Evolutionary conservation across 2,329 filamentous ascomycete species (phyloP), one percentile per base, ranked within the genome.

Genomic region (Juglanconis juglandina): DNA sequence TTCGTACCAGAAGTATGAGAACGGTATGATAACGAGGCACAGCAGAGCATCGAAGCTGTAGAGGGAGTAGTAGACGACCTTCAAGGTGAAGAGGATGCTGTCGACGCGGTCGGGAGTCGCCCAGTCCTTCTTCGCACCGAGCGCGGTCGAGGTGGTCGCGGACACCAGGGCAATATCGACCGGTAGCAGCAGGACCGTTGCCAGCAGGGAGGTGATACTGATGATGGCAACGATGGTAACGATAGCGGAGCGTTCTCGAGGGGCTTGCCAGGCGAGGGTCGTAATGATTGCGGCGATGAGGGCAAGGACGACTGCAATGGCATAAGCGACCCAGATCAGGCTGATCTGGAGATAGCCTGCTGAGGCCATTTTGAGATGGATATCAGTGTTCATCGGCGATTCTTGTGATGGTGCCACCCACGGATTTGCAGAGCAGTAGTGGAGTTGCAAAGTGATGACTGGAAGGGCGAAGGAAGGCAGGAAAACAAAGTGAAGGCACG

Each of bases 1-100:
- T 73, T 99, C 95, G 70, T 96, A 95, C 87, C 90, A 97, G 73
- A 99, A 99, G 78, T 99, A 99, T 52, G 93, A 89, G 71, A 99
- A 99, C 0, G 95, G 95, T 24, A 98, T 89, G 49, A 96, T 84
- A 17, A 98, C 73, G 50, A 99, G 80, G 70, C 95, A 99, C 10
- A 99, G 84, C 5, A 97, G 73, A 1, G 92, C 91, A 73, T 99
- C 95, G 66, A 97, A 79, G 68, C 91, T 95, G 78, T 98, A 99
- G 0, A 99, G 82, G 0, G 87, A 82, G 75, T 98, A 98, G 77
- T 99, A 99, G 60, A 96, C 89, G 61, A 96, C 83, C 72, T 91
- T 91, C 65, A 99, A 81, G 0, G 91, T 92, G 64, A 86, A 81
- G 14, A 94, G 80, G 58, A 98, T 96, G 64, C 85, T 83, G 64